phyloP scores from a whole-genome alignment of 352 stramenopile genomes.

The Phytophthora palmivora region DNA sequence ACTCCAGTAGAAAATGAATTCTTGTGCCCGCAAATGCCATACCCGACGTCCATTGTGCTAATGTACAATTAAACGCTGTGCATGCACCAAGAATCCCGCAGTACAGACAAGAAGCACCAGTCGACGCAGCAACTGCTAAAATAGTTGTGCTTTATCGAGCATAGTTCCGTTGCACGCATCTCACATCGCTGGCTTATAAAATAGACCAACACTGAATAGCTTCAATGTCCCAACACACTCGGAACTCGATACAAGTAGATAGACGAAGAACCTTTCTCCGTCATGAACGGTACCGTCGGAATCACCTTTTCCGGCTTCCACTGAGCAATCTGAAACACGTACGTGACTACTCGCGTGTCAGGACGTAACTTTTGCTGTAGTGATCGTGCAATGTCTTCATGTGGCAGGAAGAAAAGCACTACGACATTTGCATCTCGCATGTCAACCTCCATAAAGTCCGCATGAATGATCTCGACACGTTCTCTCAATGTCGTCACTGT shows the following conservation, averaged over 20 bases:
- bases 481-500: constrained; percentile 15
- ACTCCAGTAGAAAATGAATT: constrained; percentile 79
- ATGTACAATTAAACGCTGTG: too few species aligned
- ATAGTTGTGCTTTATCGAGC: constrained; percentile 30
- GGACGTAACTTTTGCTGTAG: constrained; percentile 45
- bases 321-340: constrained; percentile 71
- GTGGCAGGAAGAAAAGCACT: constrained; percentile 74
- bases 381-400: constrained; percentile 46
- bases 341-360: constrained; percentile 63
- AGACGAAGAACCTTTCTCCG: constrained; percentile 47
- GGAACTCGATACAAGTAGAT: constrained; percentile 63
- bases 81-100: too few species aligned
- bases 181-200: constrained; percentile 20
- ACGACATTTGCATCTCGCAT: constrained; percentile 56
- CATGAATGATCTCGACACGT: constrained; percentile 47
- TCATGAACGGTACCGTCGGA: constrained; percentile 70
- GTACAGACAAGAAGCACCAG: constrained; percentile 18
- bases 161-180: constrained; percentile 7
- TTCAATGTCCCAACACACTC: neutral
- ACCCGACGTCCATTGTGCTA: constrained; percentile 56
- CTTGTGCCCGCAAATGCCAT: constrained; percentile 85
- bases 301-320: constrained; percentile 52
- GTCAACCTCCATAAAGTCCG: constrained; percentile 62
- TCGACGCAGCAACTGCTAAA: constrained; percentile 7
- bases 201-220: neutral